Conservation (phyloP, 2,329 filamentous ascomycete genomes). For the Penicillium sp. region DNA sequence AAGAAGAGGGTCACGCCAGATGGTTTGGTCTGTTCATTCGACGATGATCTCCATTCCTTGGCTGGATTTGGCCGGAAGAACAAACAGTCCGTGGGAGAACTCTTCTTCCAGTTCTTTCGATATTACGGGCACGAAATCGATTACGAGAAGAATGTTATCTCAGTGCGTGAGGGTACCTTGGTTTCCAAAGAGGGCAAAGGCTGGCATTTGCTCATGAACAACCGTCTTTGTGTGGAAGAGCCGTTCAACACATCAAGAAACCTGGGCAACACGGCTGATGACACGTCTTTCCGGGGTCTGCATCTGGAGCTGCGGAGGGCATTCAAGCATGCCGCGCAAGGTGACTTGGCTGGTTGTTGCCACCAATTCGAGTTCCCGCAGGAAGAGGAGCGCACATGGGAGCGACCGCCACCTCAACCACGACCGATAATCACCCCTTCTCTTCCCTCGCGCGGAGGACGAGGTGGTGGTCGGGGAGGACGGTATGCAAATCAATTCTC, state of each 20-base stretch:
- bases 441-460: conserved; percentile 47
- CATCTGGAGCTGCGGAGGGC: conserved; percentile 86
- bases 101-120: conserved; percentile 94
- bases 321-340: conserved; percentile 75
- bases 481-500: conserved; percentile 50
- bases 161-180: conserved; percentile 75
- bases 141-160: conserved; percentile 79
- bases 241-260: conserved; percentile 90
- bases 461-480: conserved; percentile 38
- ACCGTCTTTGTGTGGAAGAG: conserved; percentile 90
- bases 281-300: conserved; percentile 86
- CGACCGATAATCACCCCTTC: conserved; percentile 52
- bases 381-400: conserved; percentile 64
- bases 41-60: conserved; percentile 76
- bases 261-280: conserved; percentile 92
- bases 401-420: conserved; percentile 56
- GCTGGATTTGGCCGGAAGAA: conserved; percentile 73
- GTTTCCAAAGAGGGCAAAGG: conserved; percentile 81
- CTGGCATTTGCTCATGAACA: conserved; percentile 77
- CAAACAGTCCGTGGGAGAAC: conserved; percentile 73
- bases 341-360: conserved; percentile 77
- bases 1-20: conserved; percentile 60
- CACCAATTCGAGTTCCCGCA: conserved; percentile 85
- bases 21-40: conserved; percentile 72
- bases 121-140: conserved; percentile 93